Conservation (phyloP, 2,329 filamentous ascomycete genomes). For the Fusarium brevicatenulatum region DNA sequence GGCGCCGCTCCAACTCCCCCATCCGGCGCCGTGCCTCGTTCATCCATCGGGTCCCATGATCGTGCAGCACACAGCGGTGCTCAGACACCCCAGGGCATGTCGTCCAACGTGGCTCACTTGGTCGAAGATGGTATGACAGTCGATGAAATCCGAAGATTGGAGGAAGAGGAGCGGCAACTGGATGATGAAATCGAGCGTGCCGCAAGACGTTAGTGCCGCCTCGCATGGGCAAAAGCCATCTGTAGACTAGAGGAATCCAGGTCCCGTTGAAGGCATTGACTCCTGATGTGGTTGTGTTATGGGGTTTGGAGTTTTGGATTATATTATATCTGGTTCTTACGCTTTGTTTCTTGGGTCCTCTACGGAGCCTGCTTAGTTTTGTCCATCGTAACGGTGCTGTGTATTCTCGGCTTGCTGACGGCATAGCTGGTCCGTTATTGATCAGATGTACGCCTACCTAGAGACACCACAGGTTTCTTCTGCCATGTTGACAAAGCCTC, state of each 20-base stretch:
- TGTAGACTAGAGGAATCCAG: not conserved
- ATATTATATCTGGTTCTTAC: constrained; percentile 15
- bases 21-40: constrained; percentile 18
- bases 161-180: constrained; percentile 67
- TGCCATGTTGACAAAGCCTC: constrained; percentile 11
- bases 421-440: not conserved
- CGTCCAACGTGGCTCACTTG: constrained; percentile 59
- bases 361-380: constrained; percentile 25
- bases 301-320: constrained; percentile 42
- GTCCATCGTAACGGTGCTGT: constrained; percentile 25
- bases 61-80: constrained; percentile 29
- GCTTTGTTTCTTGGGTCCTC: constrained; percentile 18
- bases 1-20: constrained; percentile 13
- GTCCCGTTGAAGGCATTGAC: constrained; percentile 3
- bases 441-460: constrained; percentile 19
- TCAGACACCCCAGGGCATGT: constrained; percentile 47
- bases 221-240: constrained; percentile 13
- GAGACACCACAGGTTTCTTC: constrained; percentile 32
- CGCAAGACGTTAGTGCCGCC: constrained; percentile 41
- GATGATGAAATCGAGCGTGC: constrained; percentile 66
- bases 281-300: constrained; percentile 26
- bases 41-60: constrained; percentile 31
- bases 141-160: constrained; percentile 64
- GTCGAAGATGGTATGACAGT: constrained; percentile 70
- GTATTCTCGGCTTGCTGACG: not conserved